A percentile compares a stretch with the other conserved stretches of the same genome.
Conservation (phyloP, 73 alveolate genomes). For the Symbiodinium pilosum region DNA sequence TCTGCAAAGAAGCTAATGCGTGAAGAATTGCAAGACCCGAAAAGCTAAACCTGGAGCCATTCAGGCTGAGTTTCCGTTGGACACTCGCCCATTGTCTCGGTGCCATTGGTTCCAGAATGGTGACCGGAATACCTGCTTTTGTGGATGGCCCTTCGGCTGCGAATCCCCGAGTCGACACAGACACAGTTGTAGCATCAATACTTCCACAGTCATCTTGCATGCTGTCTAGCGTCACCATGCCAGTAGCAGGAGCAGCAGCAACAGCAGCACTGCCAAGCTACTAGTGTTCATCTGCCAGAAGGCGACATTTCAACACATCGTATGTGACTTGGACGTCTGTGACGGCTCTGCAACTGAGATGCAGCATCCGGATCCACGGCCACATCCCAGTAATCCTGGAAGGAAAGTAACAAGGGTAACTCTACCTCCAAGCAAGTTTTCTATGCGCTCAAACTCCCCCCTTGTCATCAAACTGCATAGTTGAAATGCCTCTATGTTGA, state of each 20-base stretch:
- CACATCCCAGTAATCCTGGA: conserved; percentile 73
- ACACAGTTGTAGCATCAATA: neutral
- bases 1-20: neutral
- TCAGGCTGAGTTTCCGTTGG: conserved; percentile 47
- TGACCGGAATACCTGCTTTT: conserved; percentile 12
- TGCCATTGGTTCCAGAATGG: conserved; percentile 56
- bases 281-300: too few species aligned
- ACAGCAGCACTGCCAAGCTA: too few species aligned
- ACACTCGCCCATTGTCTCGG: conserved; percentile 83
- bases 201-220: too few species aligned
- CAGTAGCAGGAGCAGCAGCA: too few species aligned
- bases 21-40: too few species aligned
- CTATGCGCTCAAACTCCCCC: neutral
- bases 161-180: neutral
- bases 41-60: neutral
- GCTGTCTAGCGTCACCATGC: too few species aligned
- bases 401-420: too few species aligned
- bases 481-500: too few species aligned
- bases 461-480: neutral
- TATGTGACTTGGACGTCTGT: too few species aligned
- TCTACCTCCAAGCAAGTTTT: neutral
- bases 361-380: conserved; percentile 73
- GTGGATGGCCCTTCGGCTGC: neutral
- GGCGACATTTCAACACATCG: too few species aligned
- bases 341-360: neutral